These are phyloP conservation scores for Cladophialophora exuberans DNA, from an alignment of 2,329 filamentous ascomycete genomes.

Conservation along the genomic window DNA sequence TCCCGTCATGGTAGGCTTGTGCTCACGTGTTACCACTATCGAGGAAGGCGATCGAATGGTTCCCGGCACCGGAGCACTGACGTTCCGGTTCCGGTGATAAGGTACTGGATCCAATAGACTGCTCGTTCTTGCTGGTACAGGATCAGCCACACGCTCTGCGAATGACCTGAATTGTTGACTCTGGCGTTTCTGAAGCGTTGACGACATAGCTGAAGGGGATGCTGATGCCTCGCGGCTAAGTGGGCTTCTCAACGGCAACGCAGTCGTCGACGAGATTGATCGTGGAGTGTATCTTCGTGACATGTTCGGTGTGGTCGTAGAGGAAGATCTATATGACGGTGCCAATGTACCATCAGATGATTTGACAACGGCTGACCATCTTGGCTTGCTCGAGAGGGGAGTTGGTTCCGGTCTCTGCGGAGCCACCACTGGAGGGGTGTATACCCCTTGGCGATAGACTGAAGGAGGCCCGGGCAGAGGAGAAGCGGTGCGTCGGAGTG, in stretches of 20 bases:
- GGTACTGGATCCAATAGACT: conserved; percentile 33
- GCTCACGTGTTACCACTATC: conserved; percentile 26
- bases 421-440: conserved; percentile 44
- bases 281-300: conserved; percentile 33
- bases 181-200: conserved; percentile 20
- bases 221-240: conserved; percentile 47
- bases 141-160: conserved; percentile 32
- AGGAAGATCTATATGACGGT: conserved; percentile 29
- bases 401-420: conserved; percentile 49
- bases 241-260: conserved; percentile 46
- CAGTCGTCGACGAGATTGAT: conserved; percentile 42
- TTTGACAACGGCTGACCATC: conserved; percentile 73
- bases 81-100: conserved; percentile 29
- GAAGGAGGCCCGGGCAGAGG: conserved; percentile 33
- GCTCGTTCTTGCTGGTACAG: conserved; percentile 22
- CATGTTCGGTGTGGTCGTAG: conserved; percentile 25
- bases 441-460: conserved; percentile 33
- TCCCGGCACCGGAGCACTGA: conserved; percentile 22
- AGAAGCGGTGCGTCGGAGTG: conserved; percentile 27
- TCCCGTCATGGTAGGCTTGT: conserved; percentile 25
- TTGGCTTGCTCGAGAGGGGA: conserved; percentile 61
- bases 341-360: conserved; percentile 50
- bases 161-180: conserved; percentile 32
- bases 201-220: conserved; percentile 40
- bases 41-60: conserved; percentile 34